Conservation (phyloP, 495 filamentous ascomycete genomes). For the Delitschia confertaspora region DNA sequence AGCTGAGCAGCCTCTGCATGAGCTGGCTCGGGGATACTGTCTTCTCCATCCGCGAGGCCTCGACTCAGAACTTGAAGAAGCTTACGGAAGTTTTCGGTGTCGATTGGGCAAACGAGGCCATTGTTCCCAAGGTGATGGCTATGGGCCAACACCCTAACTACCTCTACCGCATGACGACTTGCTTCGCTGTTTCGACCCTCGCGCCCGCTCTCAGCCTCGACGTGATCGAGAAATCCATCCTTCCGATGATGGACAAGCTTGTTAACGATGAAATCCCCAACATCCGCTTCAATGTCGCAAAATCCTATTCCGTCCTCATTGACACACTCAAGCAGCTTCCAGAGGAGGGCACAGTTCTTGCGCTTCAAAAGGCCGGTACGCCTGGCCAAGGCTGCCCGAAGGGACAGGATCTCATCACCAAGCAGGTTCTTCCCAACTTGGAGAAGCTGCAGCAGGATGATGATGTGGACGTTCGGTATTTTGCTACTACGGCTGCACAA, state of each 20-base stretch:
- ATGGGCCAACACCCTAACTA: slow-evolving; percentile 99
- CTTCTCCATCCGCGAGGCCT: slow-evolving; percentile 95
- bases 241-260: slow-evolving; percentile 91
- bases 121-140: slow-evolving; percentile 95
- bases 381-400: slow-evolving; percentile 53
- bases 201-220: slow-evolving; percentile 84
- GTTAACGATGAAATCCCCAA: slow-evolving; percentile 92
- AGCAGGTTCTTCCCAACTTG: slow-evolving; percentile 77
- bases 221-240: slow-evolving; percentile 83
- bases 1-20: slow-evolving; percentile 93
- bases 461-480: slow-evolving; percentile 96
- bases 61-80: slow-evolving; percentile 94
- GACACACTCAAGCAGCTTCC: slow-evolving; percentile 83
- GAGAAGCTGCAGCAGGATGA: slow-evolving; percentile 94
- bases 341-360: slow-evolving; percentile 73
- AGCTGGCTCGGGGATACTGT: slow-evolving; percentile 98
- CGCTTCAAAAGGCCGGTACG: slow-evolving; percentile 65
- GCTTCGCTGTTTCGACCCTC: slow-evolving; percentile 93
- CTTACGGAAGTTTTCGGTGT: slow-evolving; percentile 97
- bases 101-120: slow-evolving; percentile 93
- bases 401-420: slow-evolving; percentile 75
- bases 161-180: slow-evolving; percentile 98
- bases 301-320: slow-evolving; percentile 86
- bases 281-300: slow-evolving; percentile 98
- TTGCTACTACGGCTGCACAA: slow-evolving; percentile 63